Evolutionary conservation across 805 yeast species (phyloP), one percentile per base, ranked within the genome.

Genomic region (Candida tibetensis): DNA sequence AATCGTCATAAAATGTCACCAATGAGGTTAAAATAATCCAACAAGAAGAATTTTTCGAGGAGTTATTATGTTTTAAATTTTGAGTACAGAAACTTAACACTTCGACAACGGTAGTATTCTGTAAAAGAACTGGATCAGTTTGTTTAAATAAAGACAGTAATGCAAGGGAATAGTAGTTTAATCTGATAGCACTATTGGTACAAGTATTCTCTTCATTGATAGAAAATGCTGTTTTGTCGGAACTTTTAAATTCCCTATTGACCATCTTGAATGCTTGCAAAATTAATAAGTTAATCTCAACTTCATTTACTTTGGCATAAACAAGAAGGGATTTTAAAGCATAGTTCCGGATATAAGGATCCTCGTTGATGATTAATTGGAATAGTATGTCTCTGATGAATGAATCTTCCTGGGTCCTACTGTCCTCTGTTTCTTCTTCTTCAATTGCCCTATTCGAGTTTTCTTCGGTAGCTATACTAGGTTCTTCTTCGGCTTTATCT

Each of bases 51-150:
- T 57, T 59, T 33, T 57, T 61, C 35, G 55, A 39, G 23, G 40
- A 50, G 15, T 47, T 57, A 41, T 51, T 64, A 39, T 67, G 71
- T 47, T 69, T 69, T 48, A 69, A 57, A 37, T 57, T 64, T 37
- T 69, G 74, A 7, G 74, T 69, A 45, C 74, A 69, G 40, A 66
- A 69, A 61, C 73, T 67, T 42, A 69, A 51, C 8, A 69, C 53
- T 37, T 66, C 66, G 15, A 69, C 67, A 15, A 68, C 54, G 2
- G 69, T 64, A 5, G 73, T 53, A 36, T 66, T 66, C 41, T 67
- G 72, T 4, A 69, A 47, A 12, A 58, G 41, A 2, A 58, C 52
- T 7, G 61, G 49, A 15, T 64, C 62, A 1, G 72, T 58, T 30
- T 62, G 66, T 38, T 57, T 64, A 14, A 69, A 51, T 17, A 68